Conservation (phyloP, 768 basidiomycete species). For the Xerocomellus amylosporus region DNA sequence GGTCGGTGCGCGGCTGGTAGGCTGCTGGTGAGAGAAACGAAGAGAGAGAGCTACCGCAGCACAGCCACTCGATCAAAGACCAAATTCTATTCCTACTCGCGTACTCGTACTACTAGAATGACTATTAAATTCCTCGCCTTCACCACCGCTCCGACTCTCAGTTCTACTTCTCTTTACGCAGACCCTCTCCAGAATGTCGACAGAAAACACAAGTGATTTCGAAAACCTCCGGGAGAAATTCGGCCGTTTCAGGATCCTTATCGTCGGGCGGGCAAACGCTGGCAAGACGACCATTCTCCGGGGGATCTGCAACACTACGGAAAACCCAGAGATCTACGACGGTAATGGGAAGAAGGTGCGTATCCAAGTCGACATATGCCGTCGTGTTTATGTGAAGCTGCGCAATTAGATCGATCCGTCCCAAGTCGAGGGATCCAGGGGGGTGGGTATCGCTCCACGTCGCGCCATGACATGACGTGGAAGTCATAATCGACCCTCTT, state of each 20-base stretch:
- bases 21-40: too few relatives aligned
- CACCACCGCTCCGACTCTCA: not conserved
- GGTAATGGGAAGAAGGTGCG: not conserved
- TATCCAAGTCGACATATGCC: too few relatives aligned
- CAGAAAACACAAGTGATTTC: too few relatives aligned
- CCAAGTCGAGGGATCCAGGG: not conserved
- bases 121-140: not conserved
- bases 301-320: slow-evolving; percentile 1
- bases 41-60: too few relatives aligned
- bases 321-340: slow-evolving; percentile 6
- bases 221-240: too few relatives aligned
- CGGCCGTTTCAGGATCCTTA: not conserved
- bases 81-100: too few relatives aligned
- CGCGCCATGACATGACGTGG: too few relatives aligned
- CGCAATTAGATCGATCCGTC: slow-evolving; percentile 1
- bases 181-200: too few relatives aligned
- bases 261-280: slow-evolving; percentile 5
- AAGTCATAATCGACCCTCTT: too few relatives aligned
- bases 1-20: too few relatives aligned
- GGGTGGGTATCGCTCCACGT: not conserved
- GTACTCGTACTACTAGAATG: too few relatives aligned
- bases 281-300: slow-evolving; percentile 7
- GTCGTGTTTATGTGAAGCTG: not conserved
- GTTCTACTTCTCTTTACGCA: not conserved
- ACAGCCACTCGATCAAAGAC: too few relatives aligned